Evolutionary conservation across 2,329 filamentous ascomycete species (phyloP), one percentile per base, ranked within the genome.

Genomic region (Seiridium unicorne): DNA sequence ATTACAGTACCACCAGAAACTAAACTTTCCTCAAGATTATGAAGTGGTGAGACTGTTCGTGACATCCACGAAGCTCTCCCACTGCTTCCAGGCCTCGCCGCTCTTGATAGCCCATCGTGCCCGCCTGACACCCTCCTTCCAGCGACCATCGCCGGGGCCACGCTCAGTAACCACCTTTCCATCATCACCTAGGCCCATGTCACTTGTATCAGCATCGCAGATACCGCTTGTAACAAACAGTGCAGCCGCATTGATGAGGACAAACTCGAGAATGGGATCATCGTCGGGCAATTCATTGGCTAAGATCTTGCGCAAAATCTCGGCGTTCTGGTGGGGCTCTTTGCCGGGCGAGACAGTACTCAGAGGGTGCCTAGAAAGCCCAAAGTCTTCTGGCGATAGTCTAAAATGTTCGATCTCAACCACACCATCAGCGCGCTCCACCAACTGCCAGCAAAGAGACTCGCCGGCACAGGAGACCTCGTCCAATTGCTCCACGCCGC

Each of bases 401-500:
- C 82, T 85, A 78, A 99, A 97, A 63, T 89, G 86, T 66, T 93
- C 88, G 46, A 96, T 81, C 58, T 84, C 70, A 75, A 86, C 68
- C 77, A 66, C 57, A 71, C 81, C 59, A 69, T 75, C 64, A 66
- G 44, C 72, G 51, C 44, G 72, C 31, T 83, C 78, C 58, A 84
- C 79, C 34, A 97, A 77, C 76, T 87, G 87, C 95, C 95, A 99
- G 83, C 93, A 97, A 69, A 91, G 88, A 2, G 93, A 96, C 42
- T 83, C 82, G 0, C 95, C 94, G 1, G 94, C 95, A 67, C 94
- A 97, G 68, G 91, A 95, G 63, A 99, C 86, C 78, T 99, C 95
- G 72, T 99, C 95, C 36, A 99, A 86, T 68, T 98, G 92, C 77
- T 98, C 96, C 65, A 91, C 89, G 48, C 95, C 95, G 71, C 94